Evolutionary conservation across 495 filamentous ascomycete species (phyloP).

Genomic region (Cenococcum geophilum): DNA sequence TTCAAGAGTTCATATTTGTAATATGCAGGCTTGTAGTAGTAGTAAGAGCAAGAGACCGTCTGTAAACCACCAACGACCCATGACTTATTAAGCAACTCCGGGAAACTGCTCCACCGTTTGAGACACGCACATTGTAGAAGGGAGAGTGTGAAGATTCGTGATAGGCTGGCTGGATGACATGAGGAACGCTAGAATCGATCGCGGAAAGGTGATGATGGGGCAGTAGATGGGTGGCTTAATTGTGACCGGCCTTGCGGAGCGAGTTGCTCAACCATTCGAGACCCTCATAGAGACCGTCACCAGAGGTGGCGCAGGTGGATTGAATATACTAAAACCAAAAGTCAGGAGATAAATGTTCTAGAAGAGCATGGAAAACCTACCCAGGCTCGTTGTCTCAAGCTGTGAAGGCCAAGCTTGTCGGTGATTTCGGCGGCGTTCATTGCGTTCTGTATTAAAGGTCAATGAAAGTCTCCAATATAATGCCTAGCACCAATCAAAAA

Average conservation of each 20-base stretch:
- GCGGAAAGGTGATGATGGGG: neutral
- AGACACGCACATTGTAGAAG: neutral
- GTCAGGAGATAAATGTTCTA: conserved; percentile 5
- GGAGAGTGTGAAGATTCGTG: neutral
- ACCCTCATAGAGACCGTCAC: conserved; percentile 99
- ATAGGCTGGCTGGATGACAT: neutral
- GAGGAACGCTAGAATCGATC: neutral
- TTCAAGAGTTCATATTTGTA: conserved; percentile 1
- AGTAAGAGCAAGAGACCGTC: neutral
- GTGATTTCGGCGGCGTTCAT: conserved; percentile 99
- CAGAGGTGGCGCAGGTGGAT: conserved; percentile 98
- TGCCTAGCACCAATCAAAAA: conserved; percentile 2
- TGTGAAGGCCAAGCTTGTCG: conserved; percentile 98
- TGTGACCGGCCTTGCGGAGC: conserved; percentile 83
- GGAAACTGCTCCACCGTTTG: neutral
- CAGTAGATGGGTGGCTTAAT: conserved; percentile 47
- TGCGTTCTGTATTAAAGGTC: conserved; percentile 62
- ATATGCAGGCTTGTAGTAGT: neutral
- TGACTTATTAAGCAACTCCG: neutral
- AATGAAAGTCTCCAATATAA: neutral
- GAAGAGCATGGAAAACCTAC: conserved; percentile 50
- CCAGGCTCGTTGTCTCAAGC: conserved; percentile 94
- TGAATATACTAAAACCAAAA: conserved; percentile 75
- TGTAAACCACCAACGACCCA: neutral
- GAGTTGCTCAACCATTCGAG: conserved; percentile 97